Evolutionary conservation across 352 stramenopile genomes (phyloP).

Genomic region (Phytopythium helicoides): DNA sequence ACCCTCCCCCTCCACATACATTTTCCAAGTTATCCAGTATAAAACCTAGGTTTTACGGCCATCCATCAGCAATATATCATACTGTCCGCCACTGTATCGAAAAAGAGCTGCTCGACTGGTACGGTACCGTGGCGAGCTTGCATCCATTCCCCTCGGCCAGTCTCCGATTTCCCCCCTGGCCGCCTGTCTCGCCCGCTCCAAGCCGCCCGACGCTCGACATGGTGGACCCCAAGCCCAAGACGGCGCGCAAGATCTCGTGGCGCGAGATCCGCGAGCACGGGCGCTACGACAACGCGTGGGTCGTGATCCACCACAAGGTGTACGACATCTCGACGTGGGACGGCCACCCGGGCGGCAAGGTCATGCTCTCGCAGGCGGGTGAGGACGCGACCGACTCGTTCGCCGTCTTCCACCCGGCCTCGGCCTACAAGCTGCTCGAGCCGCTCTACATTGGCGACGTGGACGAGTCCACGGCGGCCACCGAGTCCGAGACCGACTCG

Average conservation of each 20-base stretch:
- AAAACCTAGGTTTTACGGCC: neutral
- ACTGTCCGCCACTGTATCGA: too few relatives aligned
- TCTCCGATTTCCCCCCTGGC: neutral
- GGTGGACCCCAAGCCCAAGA: slow-evolving; percentile 61
- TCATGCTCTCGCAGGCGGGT: slow-evolving; percentile 97
- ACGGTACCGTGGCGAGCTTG: neutral
- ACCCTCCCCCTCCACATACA: neutral
- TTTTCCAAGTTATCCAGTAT: neutral
- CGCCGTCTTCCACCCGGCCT: slow-evolving; percentile 95
- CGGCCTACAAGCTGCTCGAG: slow-evolving; percentile 93
- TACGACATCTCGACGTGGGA: slow-evolving; percentile 90
- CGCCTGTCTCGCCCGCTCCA: neutral
- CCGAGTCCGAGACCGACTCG: slow-evolving; percentile 6
- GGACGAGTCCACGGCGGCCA: slow-evolving; percentile 64
- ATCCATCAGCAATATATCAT: neutral
- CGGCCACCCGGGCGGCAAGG: slow-evolving; percentile 83
- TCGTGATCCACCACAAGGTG: slow-evolving; percentile 91
- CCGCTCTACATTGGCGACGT: slow-evolving; percentile 97
- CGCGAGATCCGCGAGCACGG: slow-evolving; percentile 78
- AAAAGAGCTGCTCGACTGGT: neutral
- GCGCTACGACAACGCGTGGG: slow-evolving; percentile 74
- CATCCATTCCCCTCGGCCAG: neutral
- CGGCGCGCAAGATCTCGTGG: slow-evolving; percentile 68
- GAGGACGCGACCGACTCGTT: slow-evolving; percentile 99
- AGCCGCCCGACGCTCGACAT: slow-evolving; percentile 20